These are phyloP conservation scores for Neohortaea acidophila DNA, from an alignment of 495 filamentous ascomycete species.

Conservation along the genomic window DNA sequence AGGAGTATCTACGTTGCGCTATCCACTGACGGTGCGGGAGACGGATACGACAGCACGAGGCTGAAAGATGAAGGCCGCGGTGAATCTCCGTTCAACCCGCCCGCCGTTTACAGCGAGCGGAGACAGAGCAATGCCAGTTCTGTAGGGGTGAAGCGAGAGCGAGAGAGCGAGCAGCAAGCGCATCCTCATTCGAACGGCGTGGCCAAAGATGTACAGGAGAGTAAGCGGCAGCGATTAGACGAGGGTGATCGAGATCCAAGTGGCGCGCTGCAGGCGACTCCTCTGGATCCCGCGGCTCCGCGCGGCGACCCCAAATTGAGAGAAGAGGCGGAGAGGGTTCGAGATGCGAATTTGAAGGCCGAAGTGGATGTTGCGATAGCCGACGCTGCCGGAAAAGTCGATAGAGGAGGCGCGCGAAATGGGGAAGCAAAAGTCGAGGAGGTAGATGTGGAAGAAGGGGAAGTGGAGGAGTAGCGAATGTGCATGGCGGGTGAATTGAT, in stretches of 20 bases:
- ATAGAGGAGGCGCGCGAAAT: background rate
- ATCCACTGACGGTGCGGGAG: slow-evolving; percentile 1
- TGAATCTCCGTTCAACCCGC: background rate
- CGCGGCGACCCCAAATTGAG: slow-evolving; percentile 7
- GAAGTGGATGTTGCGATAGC: background rate
- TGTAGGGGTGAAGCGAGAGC: slow-evolving; percentile 14
- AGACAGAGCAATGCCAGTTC: slow-evolving; percentile 8
- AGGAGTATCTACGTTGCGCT: slow-evolving; percentile 25
- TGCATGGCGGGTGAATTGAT: too few relatives aligned
- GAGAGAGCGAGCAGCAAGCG: slow-evolving; percentile 4
- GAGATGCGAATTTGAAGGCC: slow-evolving; percentile 5
- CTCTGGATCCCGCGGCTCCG: background rate
- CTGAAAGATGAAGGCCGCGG: slow-evolving; percentile 1
- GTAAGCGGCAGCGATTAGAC: slow-evolving; percentile 8
- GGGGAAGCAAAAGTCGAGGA: slow-evolving; percentile 4
- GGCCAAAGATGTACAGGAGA: background rate
- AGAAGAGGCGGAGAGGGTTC: slow-evolving; percentile 8
- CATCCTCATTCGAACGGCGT: slow-evolving; percentile 1
- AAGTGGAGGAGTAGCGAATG: slow-evolving; percentile 20
- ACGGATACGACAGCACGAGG: slow-evolving; percentile 9
- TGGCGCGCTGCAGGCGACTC: background rate
- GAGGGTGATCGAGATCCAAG: background rate
- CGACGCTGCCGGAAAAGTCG: background rate
- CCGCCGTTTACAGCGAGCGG: slow-evolving; percentile 2
- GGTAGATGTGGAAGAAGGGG: slow-evolving; percentile 20